Percentiles rank a stretch among this genome's conserved stretches.
phyloP scores from a whole-genome alignment of 164 flowering plant genomes.

The Tetrastigma voinierianum region DNA sequence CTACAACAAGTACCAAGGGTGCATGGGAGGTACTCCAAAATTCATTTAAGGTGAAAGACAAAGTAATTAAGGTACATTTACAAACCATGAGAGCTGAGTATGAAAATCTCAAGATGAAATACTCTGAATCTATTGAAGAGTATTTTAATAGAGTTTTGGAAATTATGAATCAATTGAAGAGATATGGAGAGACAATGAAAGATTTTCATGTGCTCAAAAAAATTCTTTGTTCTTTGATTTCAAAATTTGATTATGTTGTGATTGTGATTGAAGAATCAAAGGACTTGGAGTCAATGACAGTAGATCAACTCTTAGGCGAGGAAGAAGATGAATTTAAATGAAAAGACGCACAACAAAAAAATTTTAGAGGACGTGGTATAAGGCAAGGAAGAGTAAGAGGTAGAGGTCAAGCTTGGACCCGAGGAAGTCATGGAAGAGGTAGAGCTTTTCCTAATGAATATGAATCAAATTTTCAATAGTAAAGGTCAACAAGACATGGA shows the following conservation, averaged over 20 bases:
- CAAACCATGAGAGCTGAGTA: constrained; percentile 7
- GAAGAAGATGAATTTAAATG: too few relatives aligned
- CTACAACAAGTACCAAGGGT: constrained; percentile 4
- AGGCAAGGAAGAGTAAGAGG: too few relatives aligned
- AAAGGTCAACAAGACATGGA: too few relatives aligned
- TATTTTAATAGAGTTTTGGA: constrained; percentile 8
- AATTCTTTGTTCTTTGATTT: constrained; percentile 2
- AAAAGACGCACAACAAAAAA: too few relatives aligned
- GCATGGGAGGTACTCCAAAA: constrained; percentile 6
- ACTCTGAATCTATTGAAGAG: constrained; percentile 3
- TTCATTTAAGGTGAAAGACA: not conserved
- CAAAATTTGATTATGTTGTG: constrained; percentile 10
- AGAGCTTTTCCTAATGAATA: too few relatives aligned
- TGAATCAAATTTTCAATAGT: too few relatives aligned
- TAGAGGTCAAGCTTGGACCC: too few relatives aligned
- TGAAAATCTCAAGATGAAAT: constrained; percentile 7
- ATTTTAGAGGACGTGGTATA: too few relatives aligned
- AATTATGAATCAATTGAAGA: constrained; percentile 14
- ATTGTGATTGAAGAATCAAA: too few relatives aligned
- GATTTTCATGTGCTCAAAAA: constrained; percentile 13
- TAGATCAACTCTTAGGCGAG: not conserved
- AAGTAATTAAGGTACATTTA: constrained; percentile 5
- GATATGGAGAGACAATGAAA: too few relatives aligned
- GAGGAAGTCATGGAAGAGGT: too few relatives aligned
- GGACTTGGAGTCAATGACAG: not conserved